phyloP scores from a whole-genome alignment of 1,284 basidiomycete species.

The Mrakiaceae sp. region DNA sequence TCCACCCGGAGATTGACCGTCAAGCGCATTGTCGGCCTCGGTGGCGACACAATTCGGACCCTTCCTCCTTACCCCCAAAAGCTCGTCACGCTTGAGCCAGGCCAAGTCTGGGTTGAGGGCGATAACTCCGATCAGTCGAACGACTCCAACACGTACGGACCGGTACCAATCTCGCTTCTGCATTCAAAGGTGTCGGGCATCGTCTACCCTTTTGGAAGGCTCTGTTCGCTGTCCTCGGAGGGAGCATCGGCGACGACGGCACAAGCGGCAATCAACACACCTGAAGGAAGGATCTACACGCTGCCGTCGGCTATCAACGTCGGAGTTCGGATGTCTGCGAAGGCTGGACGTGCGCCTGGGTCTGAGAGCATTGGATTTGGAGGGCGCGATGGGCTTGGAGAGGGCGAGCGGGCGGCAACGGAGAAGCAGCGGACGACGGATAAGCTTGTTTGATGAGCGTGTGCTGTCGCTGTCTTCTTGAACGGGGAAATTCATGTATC shows the following conservation, averaged over 20 bases:
- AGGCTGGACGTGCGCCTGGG: neutral
- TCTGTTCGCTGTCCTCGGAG: neutral
- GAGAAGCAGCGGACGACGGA: neutral
- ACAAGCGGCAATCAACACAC: neutral
- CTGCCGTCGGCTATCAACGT: neutral
- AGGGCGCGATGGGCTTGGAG: constrained; percentile 5
- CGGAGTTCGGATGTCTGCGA: neutral
- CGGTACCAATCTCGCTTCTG: constrained; percentile 8
- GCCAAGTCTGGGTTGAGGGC: constrained; percentile 17
- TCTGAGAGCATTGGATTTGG: constrained; percentile 9
- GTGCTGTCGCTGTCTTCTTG: too few species aligned
- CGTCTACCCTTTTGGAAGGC: neutral
- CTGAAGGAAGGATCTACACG: neutral
- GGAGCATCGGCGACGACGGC: neutral
- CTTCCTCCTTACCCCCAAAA: constrained; percentile 3
- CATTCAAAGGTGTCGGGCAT: constrained; percentile 6
- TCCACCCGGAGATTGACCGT: constrained; percentile 11
- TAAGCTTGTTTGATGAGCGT: too few species aligned
- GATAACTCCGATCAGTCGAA: constrained; percentile 11
- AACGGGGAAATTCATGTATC: too few species aligned
- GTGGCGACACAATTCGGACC: constrained; percentile 15
- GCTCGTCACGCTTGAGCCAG: constrained; percentile 12
- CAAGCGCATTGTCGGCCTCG: constrained; percentile 12
- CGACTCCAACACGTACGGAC: constrained; percentile 15
- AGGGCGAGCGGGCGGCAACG: constrained; percentile 3